Evolutionary conservation across 202 grass and related monocot genomes (phyloP).

Genomic region (Dendrocalamus latiflorus): DNA sequence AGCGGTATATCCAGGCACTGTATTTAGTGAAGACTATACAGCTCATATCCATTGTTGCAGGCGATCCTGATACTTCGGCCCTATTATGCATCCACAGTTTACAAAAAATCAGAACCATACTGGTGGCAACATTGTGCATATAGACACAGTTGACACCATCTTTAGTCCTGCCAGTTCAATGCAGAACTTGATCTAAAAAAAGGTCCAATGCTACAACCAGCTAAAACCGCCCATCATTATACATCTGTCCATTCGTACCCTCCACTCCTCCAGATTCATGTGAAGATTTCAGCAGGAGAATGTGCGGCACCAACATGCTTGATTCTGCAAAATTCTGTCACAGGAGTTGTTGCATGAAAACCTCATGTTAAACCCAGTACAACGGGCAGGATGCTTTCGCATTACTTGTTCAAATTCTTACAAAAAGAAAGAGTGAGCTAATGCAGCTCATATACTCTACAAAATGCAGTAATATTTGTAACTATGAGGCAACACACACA

Average conservation of each 20-base stretch:
- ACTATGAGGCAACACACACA: background rate
- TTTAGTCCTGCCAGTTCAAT: background rate
- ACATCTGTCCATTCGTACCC: background rate
- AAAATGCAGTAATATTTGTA: background rate
- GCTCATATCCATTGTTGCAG: background rate
- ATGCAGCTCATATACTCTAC: background rate
- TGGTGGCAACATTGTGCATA: background rate
- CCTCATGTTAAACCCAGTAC: slow-evolving; percentile 10
- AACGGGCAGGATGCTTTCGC: background rate
- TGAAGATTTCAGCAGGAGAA: background rate
- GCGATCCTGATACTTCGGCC: background rate
- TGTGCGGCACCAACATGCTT: background rate
- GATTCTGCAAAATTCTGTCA: background rate
- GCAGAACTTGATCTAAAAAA: background rate
- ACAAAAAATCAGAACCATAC: background rate
- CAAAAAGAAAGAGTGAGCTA: background rate
- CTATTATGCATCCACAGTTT: background rate
- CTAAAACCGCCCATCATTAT: background rate
- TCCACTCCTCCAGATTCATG: background rate
- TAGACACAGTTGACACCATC: background rate
- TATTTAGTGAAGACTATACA: background rate
- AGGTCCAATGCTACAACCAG: background rate
- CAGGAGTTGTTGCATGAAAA: background rate
- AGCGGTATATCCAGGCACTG: background rate
- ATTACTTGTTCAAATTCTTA: background rate